Base-by-base conservation (phyloP, 805 yeast species). In the Jamesozyma jinghongensis region DNA sequence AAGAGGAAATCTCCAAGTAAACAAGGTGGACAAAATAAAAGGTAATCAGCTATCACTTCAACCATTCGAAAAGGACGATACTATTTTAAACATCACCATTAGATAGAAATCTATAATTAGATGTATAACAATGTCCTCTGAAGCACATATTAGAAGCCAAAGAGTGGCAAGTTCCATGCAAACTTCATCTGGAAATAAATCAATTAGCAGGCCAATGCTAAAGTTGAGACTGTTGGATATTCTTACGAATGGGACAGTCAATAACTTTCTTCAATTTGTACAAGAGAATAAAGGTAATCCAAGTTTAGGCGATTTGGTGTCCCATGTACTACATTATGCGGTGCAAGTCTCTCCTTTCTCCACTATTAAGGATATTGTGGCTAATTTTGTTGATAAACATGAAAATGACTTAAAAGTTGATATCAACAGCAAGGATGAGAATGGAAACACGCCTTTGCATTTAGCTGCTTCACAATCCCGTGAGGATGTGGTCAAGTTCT, bases 401-500 rank as follows among this genome's bases (percentile, higher is more conserved):
- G 16, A 28, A 28, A 12, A 28, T 28, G 14, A 5, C 16, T 52
- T 64, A 8, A 37, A 49, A 13, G 51, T 73, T 32, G 86, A 85
- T 52, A 62, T 90, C 45, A 94, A 92, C 56, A 66, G 74, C 30
- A 83, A 75, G 48, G 95, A 88, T 52, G 66, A 67, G 3, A 80
- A 84, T 35, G 95, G 96, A 0, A 85, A 90, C 61, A 87, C 98
- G 0, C 92, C 97, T 0, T 68, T 92, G 35, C 99, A 92, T 60
- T 62, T 85, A 44, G 97, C 96, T 0, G 92, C 94, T 1, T 56
- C 68, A 34, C 73, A 80, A 30, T 76, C 85, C 16, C 70, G 97
- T 40, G 67, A 70, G 18, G 96, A 86, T 43, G 80, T 87, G 2
- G 85, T 87, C 19, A 72, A 74, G 43, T 70, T 73, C 42, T 65